Conservation (phyloP, 371 early-diverging fungal genomes). For the Zancudomyces culisetae region DNA sequence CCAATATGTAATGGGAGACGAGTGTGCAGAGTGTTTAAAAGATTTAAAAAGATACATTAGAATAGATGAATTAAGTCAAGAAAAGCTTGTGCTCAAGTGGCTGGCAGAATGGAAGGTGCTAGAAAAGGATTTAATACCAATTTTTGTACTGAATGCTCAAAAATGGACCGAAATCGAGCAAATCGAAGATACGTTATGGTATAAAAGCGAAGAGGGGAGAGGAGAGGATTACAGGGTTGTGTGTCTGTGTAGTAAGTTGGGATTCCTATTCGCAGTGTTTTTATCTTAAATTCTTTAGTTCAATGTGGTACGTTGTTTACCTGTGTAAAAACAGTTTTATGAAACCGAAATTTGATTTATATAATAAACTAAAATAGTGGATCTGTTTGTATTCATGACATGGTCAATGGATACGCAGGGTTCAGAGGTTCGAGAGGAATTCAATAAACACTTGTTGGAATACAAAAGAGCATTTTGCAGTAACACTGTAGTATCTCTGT, state of each 20-base stretch:
- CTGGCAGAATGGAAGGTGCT: slow-evolving; percentile 54
- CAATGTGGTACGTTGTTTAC: no score
- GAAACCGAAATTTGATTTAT: no score
- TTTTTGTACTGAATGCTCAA: slow-evolving; percentile 32
- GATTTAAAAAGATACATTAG: slow-evolving; percentile 61
- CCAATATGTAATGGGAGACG: slow-evolving; percentile 57
- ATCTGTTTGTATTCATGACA: slow-evolving; percentile 37
- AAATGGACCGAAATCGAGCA: slow-evolving; percentile 1
- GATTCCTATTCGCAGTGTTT: no score
- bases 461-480: slow-evolving; percentile 50
- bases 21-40: slow-evolving; percentile 50
- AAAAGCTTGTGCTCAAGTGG: slow-evolving; percentile 36
- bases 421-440: slow-evolving; percentile 28
- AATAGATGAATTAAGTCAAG: slow-evolving; percentile 37
- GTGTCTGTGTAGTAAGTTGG: slow-evolving; percentile 3
- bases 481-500: slow-evolving; percentile 25
- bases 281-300: no score
- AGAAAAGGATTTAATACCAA: slow-evolving; percentile 56
- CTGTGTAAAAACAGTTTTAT: no score
- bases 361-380: no score
- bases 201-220: slow-evolving; percentile 1
- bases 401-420: slow-evolving; percentile 37
- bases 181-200: slow-evolving; percentile 5
- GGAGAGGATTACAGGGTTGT: background rate
- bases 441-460: slow-evolving; percentile 31